Percentiles rank a stretch among this genome's conserved stretches.
These are phyloP conservation scores for Bimuria novae-zelandiae DNA, from an alignment of 2,329 filamentous ascomycete species.

Conservation along the genomic window DNA sequence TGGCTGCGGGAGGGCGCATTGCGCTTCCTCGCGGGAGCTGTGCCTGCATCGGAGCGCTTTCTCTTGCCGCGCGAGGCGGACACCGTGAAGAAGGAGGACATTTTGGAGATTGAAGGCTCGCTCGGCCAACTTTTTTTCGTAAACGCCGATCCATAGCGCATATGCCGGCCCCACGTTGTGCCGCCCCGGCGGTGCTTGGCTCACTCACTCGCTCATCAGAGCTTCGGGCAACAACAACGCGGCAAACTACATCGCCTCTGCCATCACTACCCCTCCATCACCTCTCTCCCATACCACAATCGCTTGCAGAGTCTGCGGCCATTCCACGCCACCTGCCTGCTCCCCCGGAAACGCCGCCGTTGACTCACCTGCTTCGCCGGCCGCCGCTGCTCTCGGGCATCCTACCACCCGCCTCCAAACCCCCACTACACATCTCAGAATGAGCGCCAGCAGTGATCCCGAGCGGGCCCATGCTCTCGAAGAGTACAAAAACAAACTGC, in stretches of 20 bases:
- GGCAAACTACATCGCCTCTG: slow-evolving; percentile 22
- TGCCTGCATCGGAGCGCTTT: slow-evolving; percentile 66
- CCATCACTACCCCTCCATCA: slow-evolving; percentile 7
- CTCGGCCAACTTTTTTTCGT: slow-evolving; percentile 39
- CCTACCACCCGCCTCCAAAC: background rate
- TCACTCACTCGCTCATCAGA: slow-evolving; percentile 6
- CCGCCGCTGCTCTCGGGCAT: slow-evolving; percentile 19
- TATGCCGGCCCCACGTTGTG: slow-evolving; percentile 20
- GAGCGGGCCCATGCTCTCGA: slow-evolving; percentile 58
- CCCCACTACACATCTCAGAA: slow-evolving; percentile 15
- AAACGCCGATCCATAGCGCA: slow-evolving; percentile 29
- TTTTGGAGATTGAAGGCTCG: slow-evolving; percentile 28
- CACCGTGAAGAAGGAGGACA: slow-evolving; percentile 91
- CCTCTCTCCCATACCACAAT: too few relatives aligned
- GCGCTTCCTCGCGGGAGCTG: slow-evolving; percentile 65
- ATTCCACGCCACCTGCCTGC: too few relatives aligned
- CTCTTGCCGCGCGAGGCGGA: slow-evolving; percentile 88
- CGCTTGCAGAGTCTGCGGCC: too few relatives aligned
- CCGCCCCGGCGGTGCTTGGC: slow-evolving; percentile 20
- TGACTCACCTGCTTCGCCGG: slow-evolving; percentile 25
- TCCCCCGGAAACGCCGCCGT: too few relatives aligned
- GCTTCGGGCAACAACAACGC: slow-evolving; percentile 27
- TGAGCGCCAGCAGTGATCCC: slow-evolving; percentile 50
- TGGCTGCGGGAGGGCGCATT: slow-evolving; percentile 52
- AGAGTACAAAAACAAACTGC: slow-evolving; percentile 59